phyloP scores from a whole-genome alignment of 2,329 filamentous ascomycete species.

The Moelleriella libera region DNA sequence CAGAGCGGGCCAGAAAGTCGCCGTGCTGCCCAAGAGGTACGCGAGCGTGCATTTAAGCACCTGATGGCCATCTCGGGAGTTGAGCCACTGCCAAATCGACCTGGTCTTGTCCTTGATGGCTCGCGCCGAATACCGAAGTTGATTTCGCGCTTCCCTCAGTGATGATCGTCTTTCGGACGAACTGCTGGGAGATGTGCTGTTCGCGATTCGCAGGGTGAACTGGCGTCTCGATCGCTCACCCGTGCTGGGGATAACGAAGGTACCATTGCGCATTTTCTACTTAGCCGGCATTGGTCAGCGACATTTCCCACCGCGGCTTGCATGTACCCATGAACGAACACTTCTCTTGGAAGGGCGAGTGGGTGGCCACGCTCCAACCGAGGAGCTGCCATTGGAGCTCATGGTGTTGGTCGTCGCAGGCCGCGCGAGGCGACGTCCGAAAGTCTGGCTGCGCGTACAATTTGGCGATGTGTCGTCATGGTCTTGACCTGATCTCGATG shows the following conservation, averaged over 20 bases:
- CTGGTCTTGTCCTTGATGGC: slow-evolving; percentile 17
- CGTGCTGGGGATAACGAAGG: slow-evolving; percentile 74
- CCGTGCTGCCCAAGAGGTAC: slow-evolving; percentile 74
- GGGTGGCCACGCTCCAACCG: slow-evolving; percentile 24
- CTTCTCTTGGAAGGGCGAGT: slow-evolving; percentile 29
- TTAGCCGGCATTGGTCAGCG: not conserved
- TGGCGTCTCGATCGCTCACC: slow-evolving; percentile 71
- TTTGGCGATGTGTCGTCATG: slow-evolving; percentile 1
- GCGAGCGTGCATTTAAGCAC: slow-evolving; percentile 86
- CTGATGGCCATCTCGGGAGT: slow-evolving; percentile 60
- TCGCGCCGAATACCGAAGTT: slow-evolving; percentile 4
- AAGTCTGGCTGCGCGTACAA: slow-evolving; percentile 1
- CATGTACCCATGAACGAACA: slow-evolving; percentile 16
- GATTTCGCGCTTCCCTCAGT: slow-evolving; percentile 6
- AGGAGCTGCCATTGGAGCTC: slow-evolving; percentile 18
- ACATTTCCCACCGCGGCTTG: not conserved
- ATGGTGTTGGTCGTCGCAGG: slow-evolving; percentile 17
- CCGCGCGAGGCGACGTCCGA: slow-evolving; percentile 5
- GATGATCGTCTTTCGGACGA: slow-evolving; percentile 7
- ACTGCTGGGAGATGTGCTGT: slow-evolving; percentile 13
- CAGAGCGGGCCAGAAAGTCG: slow-evolving; percentile 65
- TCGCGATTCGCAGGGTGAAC: slow-evolving; percentile 56
- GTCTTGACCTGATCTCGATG: not conserved
- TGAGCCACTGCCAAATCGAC: slow-evolving; percentile 42
- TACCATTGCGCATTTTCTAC: slow-evolving; percentile 68